Evolutionary conservation across 192 early-diverging fungal species (phyloP).

Genomic region (Gamsiella multidivaricata): DNA sequence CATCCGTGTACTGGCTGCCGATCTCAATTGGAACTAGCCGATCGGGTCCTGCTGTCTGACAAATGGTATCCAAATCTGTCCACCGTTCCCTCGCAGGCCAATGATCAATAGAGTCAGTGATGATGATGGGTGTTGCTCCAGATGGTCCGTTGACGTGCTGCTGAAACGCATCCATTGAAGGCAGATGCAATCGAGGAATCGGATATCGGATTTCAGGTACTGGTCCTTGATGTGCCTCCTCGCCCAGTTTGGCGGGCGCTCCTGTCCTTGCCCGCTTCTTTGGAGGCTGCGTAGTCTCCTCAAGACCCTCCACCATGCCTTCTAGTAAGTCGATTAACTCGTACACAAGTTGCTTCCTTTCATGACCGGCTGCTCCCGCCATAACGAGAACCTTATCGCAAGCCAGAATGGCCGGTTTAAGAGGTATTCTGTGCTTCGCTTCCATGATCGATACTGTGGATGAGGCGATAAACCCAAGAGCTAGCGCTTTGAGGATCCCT

Average conservation of each 20-base stretch:
- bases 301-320: conserved; percentile 13
- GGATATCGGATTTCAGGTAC: conserved; percentile 30
- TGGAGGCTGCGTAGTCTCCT: background rate
- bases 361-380: conserved; percentile 61
- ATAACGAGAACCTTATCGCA: conserved; percentile 69
- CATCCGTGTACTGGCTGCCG: conserved; percentile 82
- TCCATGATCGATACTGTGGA: background rate
- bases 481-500: conserved; percentile 54
- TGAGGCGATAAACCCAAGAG: conserved; percentile 6
- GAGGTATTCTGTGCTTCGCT: background rate
- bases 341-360: conserved; percentile 34
- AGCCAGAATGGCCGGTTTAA: conserved; percentile 42
- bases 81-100: conserved; percentile 79
- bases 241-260: background rate
- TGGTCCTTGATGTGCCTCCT: conserved; percentile 4
- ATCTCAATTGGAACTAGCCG: conserved; percentile 87
- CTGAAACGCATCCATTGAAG: conserved; percentile 54
- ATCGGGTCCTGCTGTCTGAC: conserved; percentile 65
- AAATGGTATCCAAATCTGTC: conserved; percentile 70
- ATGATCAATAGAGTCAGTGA: conserved; percentile 63
- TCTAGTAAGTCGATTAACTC: conserved; percentile 38
- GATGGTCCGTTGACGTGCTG: conserved; percentile 34
- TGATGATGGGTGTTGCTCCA: conserved; percentile 60
- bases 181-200: conserved; percentile 37
- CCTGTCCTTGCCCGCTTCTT: conserved; percentile 22